Conservation (phyloP, 2,329 filamentous ascomycete species). For the Zymoseptoria crescenta region DNA sequence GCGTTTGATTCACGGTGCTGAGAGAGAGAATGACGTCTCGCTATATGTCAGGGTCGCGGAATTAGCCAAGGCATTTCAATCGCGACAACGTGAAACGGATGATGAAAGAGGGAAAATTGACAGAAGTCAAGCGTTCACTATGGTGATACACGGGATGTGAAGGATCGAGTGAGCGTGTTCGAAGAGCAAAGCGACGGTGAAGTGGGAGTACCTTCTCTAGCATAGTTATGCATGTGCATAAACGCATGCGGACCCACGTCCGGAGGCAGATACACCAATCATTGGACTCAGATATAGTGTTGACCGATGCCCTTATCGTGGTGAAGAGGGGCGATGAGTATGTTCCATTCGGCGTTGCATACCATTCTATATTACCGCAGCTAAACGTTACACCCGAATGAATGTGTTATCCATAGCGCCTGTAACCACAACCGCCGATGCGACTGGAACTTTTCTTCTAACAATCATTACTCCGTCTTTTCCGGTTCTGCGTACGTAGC, state of each 20-base stretch:
- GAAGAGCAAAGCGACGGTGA: not conserved
- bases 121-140: too few species aligned
- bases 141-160: too few species aligned
- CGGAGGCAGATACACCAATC: not conserved
- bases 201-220: not conserved
- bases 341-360: not conserved
- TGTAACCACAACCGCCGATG: not conserved
- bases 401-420: not conserved
- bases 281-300: not conserved
- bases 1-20: too few species aligned
- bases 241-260: not conserved
- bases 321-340: not conserved
- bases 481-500: not conserved
- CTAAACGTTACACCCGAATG: not conserved
- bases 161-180: not conserved
- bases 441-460: not conserved
- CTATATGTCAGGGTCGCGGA: not conserved
- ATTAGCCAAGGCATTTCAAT: not conserved
- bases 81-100: not conserved
- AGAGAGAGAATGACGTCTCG: not conserved
- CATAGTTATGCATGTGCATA: not conserved
- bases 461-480: not conserved
- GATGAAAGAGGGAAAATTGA: not conserved
- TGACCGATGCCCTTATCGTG: not conserved
- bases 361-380: not conserved